Evolutionary conservation across 192 early-diverging fungal genomes (phyloP).

Genomic region (Coemansia sp.): DNA sequence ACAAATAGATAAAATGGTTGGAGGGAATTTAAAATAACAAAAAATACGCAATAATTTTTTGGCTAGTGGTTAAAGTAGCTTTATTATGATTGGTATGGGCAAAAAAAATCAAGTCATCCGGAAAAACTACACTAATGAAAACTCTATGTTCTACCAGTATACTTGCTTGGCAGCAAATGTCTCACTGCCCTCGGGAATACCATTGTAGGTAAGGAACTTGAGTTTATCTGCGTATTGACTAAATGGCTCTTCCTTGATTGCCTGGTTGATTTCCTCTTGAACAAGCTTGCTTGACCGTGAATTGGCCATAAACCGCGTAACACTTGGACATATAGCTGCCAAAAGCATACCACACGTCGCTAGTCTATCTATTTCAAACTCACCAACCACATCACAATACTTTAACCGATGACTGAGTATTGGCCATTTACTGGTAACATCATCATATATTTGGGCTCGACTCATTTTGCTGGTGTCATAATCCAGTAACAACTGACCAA

Average conservation of each 20-base stretch:
- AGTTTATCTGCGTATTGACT: background rate
- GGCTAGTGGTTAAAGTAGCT: background rate
- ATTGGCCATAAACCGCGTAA: background rate
- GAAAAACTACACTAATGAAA: background rate
- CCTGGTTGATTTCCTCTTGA: background rate
- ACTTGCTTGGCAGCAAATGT: background rate
- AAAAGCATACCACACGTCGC: background rate
- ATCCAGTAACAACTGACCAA: background rate
- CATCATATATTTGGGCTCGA: background rate
- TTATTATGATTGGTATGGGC: background rate
- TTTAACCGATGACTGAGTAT: background rate
- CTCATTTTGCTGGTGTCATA: background rate
- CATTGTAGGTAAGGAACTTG: background rate
- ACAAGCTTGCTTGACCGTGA: background rate
- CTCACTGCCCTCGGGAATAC: background rate
- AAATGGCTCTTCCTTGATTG: constrained; percentile 1
- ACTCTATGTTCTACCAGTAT: background rate
- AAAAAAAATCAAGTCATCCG: background rate
- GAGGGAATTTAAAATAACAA: background rate
- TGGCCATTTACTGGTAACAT: background rate
- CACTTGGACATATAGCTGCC: background rate
- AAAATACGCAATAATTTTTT: no score
- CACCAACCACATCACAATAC: background rate
- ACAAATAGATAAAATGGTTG: background rate
- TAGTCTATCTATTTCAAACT: background rate